These are phyloP conservation scores for Triticum monococcum DNA, from an alignment of 176 grass and related monocot genomes.

Conservation along the genomic window DNA sequence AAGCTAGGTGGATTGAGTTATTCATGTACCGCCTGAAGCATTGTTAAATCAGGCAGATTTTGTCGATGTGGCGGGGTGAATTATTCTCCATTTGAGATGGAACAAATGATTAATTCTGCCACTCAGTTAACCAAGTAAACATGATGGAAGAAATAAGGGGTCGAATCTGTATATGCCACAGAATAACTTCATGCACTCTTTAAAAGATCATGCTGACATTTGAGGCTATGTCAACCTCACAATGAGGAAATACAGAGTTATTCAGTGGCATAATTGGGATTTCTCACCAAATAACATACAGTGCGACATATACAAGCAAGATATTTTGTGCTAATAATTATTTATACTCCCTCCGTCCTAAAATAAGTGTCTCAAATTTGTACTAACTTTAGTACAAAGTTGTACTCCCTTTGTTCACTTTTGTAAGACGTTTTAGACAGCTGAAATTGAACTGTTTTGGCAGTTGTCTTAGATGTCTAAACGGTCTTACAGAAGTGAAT, in stretches of 20 bases:
- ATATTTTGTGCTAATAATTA: not conserved
- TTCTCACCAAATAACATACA: not conserved
- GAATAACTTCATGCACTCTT: not conserved
- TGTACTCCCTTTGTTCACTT: no score
- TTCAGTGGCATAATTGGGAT: not conserved
- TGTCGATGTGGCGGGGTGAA: not conserved
- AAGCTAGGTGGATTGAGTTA: not conserved
- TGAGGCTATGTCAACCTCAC: not conserved
- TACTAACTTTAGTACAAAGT: no score
- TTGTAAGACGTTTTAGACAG: no score
- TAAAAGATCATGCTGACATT: not conserved
- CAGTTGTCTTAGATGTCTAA: no score
- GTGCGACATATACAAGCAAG: not conserved
- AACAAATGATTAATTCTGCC: not conserved
- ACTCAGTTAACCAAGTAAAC: conserved; percentile 16
- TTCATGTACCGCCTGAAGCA: not conserved
- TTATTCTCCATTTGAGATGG: conserved; percentile 18
- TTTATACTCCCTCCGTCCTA: not conserved
- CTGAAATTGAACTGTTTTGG: no score
- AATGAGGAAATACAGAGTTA: not conserved
- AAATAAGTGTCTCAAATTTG: no score
- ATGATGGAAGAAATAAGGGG: not conserved
- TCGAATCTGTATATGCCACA: not conserved
- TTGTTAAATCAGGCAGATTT: conserved; percentile 4
- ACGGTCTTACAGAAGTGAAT: no score